phyloP scores from a whole-genome alignment of 345 rosid genomes.

The Eucalyptus polybractea region DNA sequence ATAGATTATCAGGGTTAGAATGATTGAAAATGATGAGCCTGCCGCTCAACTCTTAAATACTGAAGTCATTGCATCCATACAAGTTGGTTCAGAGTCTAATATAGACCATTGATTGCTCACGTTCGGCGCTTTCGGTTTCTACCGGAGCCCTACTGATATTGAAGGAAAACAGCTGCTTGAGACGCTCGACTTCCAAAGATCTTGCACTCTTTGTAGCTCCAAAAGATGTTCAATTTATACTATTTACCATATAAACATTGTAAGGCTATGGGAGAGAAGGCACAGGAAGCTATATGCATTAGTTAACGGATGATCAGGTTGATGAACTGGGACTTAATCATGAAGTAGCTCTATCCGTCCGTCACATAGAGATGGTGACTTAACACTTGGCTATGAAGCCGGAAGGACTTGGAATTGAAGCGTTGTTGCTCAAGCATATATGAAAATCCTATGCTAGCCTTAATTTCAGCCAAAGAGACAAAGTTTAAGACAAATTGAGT shows the following conservation, averaged over 20 bases:
- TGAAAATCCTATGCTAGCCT: too few species aligned
- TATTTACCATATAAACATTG: neutral
- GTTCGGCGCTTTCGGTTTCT: neutral
- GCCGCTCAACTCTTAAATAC: neutral
- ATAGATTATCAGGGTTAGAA: neutral
- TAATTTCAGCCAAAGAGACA: too few species aligned
- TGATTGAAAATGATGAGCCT: neutral
- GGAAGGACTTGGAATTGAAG: too few species aligned
- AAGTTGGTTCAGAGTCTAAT: neutral
- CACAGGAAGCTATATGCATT: neutral
- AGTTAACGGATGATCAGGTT: neutral
- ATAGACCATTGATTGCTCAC: neutral
- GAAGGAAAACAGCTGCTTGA: neutral
- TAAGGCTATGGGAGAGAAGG: neutral
- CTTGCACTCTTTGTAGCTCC: neutral
- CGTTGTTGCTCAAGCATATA: fast-evolving
- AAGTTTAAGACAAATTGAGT: too few species aligned
- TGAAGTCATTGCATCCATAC: neutral
- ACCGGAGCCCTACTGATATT: neutral
- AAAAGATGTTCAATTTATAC: neutral
- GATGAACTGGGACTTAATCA: neutral
- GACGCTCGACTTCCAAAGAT: neutral
- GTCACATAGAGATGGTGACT: neutral
- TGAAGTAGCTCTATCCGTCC: neutral
- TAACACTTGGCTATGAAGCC: neutral